These are phyloP conservation scores for Trichopus zeylanicus DNA, from an alignment of 116 monocot species.

Conservation along the genomic window DNA sequence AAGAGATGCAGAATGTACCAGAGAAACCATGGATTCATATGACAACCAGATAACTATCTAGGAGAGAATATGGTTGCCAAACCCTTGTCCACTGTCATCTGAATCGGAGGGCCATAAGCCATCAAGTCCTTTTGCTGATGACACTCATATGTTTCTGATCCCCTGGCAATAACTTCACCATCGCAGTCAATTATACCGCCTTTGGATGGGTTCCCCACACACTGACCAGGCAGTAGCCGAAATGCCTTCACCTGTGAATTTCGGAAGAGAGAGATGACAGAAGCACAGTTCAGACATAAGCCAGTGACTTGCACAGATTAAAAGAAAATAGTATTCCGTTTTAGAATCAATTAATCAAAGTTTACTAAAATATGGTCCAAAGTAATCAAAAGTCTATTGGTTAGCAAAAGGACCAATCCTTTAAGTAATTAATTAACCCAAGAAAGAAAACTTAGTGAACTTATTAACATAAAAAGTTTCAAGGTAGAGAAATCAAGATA, in stretches of 20 bases:
- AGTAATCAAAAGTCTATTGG: no score
- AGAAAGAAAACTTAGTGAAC: neutral
- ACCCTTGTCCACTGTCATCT: slow-evolving; percentile 55
- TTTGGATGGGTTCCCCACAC: slow-evolving; percentile 32
- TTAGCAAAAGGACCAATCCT: no score
- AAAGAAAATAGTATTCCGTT: neutral
- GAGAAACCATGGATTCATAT: neutral
- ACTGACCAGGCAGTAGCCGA: slow-evolving; percentile 49
- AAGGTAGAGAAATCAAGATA: neutral
- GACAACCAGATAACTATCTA: slow-evolving; percentile 19
- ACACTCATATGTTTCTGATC: slow-evolving; percentile 23
- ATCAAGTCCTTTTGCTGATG: slow-evolving; percentile 29
- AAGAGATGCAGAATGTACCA: neutral
- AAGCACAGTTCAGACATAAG: neutral
- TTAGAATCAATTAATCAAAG: no score
- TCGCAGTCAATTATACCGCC: slow-evolving; percentile 84
- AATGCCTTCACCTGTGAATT: slow-evolving; percentile 66
- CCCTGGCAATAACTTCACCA: slow-evolving; percentile 80
- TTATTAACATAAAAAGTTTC: neutral
- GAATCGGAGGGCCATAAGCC: slow-evolving; percentile 60
- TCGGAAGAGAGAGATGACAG: neutral
- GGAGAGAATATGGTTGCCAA: slow-evolving; percentile 70
- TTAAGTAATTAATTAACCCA: no score
- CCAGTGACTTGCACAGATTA: neutral
- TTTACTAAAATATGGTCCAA: no score